Conservation (phyloP, 495 filamentous ascomycete species). For the Lasiosphaeria ovina region DNA sequence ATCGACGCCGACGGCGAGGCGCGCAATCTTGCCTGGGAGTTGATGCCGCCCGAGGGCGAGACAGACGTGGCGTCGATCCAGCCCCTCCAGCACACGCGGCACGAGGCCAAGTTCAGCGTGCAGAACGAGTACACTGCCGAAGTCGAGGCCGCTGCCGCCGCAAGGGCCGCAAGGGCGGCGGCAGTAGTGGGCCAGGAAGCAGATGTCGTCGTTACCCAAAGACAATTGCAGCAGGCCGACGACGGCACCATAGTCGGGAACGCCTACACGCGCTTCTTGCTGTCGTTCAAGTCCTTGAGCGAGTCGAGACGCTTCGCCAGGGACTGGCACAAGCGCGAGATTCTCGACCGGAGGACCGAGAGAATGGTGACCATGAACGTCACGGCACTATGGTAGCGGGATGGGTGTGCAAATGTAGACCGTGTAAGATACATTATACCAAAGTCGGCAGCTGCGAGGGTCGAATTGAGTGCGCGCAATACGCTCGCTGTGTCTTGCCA, state of each 20-base stretch:
- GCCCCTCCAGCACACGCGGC: neutral
- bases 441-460: no score
- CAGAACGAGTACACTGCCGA: neutral
- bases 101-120: neutral
- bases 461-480: no score
- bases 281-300: constrained; percentile 44
- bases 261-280: constrained; percentile 38
- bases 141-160: no score
- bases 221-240: neutral
- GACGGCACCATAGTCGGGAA: neutral
- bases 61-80: constrained; percentile 13
- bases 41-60: no score
- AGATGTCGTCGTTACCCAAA: neutral
- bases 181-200: no score
- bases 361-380: constrained; percentile 36
- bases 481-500: no score
- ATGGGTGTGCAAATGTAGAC: no score
- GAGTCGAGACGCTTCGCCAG: constrained; percentile 58
- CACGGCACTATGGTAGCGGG: constrained; percentile 47
- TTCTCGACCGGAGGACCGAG: constrained; percentile 28
- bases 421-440: no score
- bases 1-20: constrained; percentile 45
- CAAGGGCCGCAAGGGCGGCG: no score
- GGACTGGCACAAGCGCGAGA: constrained; percentile 52
- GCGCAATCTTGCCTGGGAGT: constrained; percentile 41